Evolutionary conservation across 441 rosid species (phyloP), one percentile per base, ranked within the genome.

Genomic region (Arabidopsis lyrata): DNA sequence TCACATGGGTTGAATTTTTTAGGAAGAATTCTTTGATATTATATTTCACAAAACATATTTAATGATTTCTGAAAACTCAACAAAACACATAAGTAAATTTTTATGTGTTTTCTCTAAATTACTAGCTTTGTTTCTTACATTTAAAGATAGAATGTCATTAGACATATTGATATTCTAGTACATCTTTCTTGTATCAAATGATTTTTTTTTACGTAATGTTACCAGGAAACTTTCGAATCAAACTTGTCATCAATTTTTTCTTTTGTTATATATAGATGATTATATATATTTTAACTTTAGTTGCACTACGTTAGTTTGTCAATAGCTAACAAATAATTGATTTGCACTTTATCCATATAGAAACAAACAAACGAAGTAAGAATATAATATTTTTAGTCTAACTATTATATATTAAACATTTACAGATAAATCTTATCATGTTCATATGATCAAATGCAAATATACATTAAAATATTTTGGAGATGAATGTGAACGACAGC

Each of bases 401-500:
- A 60, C 4, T 4, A 29, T n/a, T n/a, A n/a, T n/a, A n/a, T 27
- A 22, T 22, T 0, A 29, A 4, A 50, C n/a, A 9, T 20, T 9
- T 18, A 63, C 9, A 31, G 32, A 76, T 56, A 29, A 69, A 76
- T 18, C 27, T 36, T 63, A 56, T 55, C 66, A 63, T 45, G 54
- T 62, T 76, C 79, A 70, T 56, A 59, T 68, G 74, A 68, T 0
- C 60, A 55, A 45, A 44, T 68, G 55, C 29, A 59, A 59, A 15
- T 31, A 36, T 36, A 34, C 9, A 58, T 34, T 58, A 58, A 53
- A 47, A 42, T 50, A 55, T 36, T n/a, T 22, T 70, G 41, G 57
- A n/a, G 22, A 64, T 70, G 66, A 77, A 77, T 77, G 80, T 77
- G 76, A 70, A 64, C 9, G 72, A 70, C 80, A 77, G 76, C 80